Conservation (phyloP, 176 grass and related monocot genomes). For the Oryza glumipatula region DNA sequence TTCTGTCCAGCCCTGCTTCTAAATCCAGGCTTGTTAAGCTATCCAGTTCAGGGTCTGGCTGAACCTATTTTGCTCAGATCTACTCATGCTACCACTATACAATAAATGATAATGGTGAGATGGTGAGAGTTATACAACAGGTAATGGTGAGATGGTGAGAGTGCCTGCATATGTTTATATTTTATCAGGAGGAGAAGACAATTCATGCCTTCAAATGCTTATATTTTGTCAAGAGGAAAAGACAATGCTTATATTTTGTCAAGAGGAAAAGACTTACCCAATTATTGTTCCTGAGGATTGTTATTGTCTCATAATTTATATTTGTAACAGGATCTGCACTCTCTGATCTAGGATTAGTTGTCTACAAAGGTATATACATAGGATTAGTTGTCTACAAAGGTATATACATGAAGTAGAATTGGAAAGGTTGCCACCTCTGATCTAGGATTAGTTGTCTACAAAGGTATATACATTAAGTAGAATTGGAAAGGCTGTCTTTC, state of each 20-base stretch:
- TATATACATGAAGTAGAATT: too few species aligned
- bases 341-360: not conserved
- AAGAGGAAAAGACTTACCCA: not conserved
- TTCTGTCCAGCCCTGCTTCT: not conserved
- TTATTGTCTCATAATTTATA: not conserved
- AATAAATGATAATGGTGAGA: not conserved
- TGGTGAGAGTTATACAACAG: not conserved
- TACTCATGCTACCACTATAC: not conserved
- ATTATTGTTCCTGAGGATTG: not conserved
- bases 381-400: too few species aligned
- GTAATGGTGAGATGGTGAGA: not conserved
- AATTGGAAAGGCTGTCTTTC: not conserved
- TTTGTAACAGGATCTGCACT: not conserved
- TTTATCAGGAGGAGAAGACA: not conserved
- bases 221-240: not conserved
- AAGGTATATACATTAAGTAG: not conserved
- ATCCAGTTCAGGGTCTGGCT: not conserved
- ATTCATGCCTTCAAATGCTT: not conserved
- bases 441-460: not conserved
- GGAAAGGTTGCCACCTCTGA: not conserved
- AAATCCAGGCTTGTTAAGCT: not conserved
- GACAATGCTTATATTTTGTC: not conserved
- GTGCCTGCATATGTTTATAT: not conserved
- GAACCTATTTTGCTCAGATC: constrained; percentile 1
- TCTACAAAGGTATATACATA: not conserved